These are phyloP conservation scores for Gossypioides kirkii DNA, from an alignment of 345 rosid species.

Conservation along the genomic window DNA sequence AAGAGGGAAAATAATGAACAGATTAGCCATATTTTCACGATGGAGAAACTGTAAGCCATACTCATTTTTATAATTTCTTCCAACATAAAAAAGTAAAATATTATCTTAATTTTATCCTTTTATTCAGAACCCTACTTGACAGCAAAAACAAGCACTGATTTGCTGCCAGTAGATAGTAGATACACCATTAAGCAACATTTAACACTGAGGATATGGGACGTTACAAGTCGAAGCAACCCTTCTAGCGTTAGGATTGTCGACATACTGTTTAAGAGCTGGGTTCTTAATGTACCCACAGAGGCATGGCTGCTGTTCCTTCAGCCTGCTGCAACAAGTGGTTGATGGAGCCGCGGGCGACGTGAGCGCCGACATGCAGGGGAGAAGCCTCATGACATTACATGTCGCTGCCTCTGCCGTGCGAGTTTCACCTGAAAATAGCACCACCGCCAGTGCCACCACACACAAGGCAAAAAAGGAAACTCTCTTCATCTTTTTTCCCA, in stretches of 20 bases:
- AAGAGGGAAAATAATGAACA: not conserved
- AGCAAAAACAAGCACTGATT: not conserved
- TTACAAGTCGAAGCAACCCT: conserved; percentile 41
- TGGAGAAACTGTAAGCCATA: not conserved
- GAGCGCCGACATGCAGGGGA: conserved; percentile 43
- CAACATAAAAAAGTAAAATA: not conserved
- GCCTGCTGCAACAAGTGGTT: conserved; percentile 42
- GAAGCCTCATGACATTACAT: conserved; percentile 46
- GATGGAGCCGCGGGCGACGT: conserved; percentile 38
- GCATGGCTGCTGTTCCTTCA: conserved; percentile 60
- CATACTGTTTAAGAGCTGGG: conserved; percentile 37
- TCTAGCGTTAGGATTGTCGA: conserved; percentile 45
- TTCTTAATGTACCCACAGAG: conserved; percentile 52
- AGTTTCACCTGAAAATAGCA: conserved; percentile 2
- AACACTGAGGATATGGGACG: conserved; percentile 46
- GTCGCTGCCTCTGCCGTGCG: conserved; percentile 33
- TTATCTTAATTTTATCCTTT: not conserved
- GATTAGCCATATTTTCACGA: not conserved
- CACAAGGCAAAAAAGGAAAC: not conserved
- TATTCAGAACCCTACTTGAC: not conserved
- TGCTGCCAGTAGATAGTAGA: not conserved
- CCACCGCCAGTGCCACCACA: conserved; percentile 15
- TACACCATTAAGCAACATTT: not conserved
- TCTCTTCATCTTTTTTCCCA: not conserved
- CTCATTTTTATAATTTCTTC: not conserved